Evolutionary conservation across 495 filamentous ascomycete genomes (phyloP), one percentile per base, ranked within the genome.

Genomic region (Hyaloscypha hepaticicola): DNA sequence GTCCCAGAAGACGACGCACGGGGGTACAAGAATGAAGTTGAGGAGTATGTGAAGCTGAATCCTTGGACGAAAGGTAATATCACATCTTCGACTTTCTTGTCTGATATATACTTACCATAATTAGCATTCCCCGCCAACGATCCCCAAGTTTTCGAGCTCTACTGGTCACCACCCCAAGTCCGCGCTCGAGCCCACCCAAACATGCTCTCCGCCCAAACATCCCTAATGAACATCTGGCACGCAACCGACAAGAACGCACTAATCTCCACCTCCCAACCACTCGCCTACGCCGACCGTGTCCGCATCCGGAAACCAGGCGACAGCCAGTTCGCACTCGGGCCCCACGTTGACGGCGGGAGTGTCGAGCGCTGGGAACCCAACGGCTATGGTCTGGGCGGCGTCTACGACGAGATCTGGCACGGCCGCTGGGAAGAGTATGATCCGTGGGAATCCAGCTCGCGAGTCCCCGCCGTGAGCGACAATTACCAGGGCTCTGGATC

Each of bases 121-220:
- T 63, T 76, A 85, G 79, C 83, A 41, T 81, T 84, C 69, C 77
- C 81, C 61, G 65, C 79, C 50, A 50, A 77, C 55, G 57, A 77
- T 73, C 92, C 92, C 0, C 87, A 91, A 57, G 91, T 96, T 4
- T 93, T 88, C 70, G 93, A 97, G 72, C 78, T 96, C 3, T 96
- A 97, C 77, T 97, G 93, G 93, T 89, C 90, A 1, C 83, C 85
- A 7, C 77, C 88, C 4, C 92, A 97, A 70, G 77, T 90, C 28
- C 81, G 84, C 48, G 92, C 93, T 12, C 83, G 93, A 19, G 78
- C 83, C 0, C 88, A 97, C 73, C 82, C 88, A 11, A 87, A 88
- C 56, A 64, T 96, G 66, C 77, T 96, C 4, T 74, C 80, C 31
- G 80, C 88, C 0, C 91, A 96, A 69, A 77, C 75, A 16, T 89